Conservation (phyloP, 2,329 filamentous ascomycete genomes). For the Hypoxylon sp. region DNA sequence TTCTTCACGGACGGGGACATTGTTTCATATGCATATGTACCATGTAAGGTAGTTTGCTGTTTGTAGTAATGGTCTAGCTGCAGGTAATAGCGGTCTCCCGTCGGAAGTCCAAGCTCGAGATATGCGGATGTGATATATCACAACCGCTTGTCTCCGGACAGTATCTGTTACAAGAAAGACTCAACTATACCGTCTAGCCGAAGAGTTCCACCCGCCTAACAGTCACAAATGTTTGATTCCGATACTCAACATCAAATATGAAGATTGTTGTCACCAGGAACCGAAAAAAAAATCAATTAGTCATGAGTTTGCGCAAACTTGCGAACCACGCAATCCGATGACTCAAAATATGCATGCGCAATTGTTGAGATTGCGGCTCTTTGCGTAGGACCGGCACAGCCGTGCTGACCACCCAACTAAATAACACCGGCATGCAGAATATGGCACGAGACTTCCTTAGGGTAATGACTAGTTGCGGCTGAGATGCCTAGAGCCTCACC, state of each 20-base stretch:
- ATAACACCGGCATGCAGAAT: conserved; percentile 28
- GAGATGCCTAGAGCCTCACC: conserved; percentile 21
- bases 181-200: conserved; percentile 14
- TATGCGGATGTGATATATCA: conserved; percentile 35
- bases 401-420: conserved; percentile 31
- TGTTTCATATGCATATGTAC: conserved; percentile 28
- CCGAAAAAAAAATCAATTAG: background rate
- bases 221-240: background rate
- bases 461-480: conserved; percentile 29
- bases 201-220: conserved; percentile 7
- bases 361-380: conserved; percentile 32
- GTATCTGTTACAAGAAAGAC: background rate
- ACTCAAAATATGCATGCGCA: conserved; percentile 18
- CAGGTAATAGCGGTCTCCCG: background rate
- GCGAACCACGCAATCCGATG: conserved; percentile 7
- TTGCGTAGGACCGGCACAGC: conserved; percentile 8
- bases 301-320: conserved; percentile 9
- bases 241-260: conserved; percentile 9
- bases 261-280: background rate
- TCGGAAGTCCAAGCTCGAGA: conserved; percentile 3
- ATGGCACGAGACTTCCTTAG: conserved; percentile 37
- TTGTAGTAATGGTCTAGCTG: conserved; percentile 25
- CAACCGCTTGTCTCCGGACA: conserved; percentile 10
- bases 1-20: background rate
- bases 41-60: conserved; percentile 5